Percentiles rank a stretch among this genome's conserved stretches.
phyloP scores from a whole-genome alignment of 2,329 filamentous ascomycete species.

The Davidsoniella neocaledoniae region DNA sequence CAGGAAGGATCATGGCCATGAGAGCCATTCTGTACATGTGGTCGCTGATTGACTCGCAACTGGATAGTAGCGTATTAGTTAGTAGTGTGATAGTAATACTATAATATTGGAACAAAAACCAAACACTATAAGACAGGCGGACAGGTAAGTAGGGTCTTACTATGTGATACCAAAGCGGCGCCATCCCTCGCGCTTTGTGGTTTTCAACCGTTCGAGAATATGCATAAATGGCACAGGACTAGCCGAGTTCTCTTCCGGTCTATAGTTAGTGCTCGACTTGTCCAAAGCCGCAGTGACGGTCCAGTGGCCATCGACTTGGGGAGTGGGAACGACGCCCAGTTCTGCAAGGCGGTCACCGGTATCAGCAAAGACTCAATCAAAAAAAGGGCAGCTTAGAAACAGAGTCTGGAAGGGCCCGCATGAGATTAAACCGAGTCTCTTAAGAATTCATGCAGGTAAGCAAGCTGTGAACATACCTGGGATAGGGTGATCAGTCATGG shows the following conservation, averaged over 20 bases:
- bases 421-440: neutral
- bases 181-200: constrained; percentile 93
- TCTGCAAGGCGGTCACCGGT: constrained; percentile 11
- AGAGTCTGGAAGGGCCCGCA: neutral
- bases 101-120: neutral
- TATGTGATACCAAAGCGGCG: constrained; percentile 61
- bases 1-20: constrained; percentile 80
- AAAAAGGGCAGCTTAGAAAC: neutral
- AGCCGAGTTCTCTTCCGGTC: constrained; percentile 37
- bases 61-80: constrained; percentile 16
- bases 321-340: constrained; percentile 15
- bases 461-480: constrained; percentile 16
- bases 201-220: constrained; percentile 84
- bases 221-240: constrained; percentile 90
- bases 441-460: constrained; percentile 19
- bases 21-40: constrained; percentile 99
- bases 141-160: constrained; percentile 20
- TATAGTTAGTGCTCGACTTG: constrained; percentile 18
- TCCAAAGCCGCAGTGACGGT: constrained; percentile 15
- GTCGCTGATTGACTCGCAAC: constrained; percentile 83
- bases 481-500: constrained; percentile 1
- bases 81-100: neutral
- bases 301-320: constrained; percentile 16
- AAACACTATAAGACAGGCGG: neutral
- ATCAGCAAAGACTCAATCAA: constrained; percentile 13